Conservation (phyloP, 108 stramenopile species). For the Skeletonema potamos region DNA sequence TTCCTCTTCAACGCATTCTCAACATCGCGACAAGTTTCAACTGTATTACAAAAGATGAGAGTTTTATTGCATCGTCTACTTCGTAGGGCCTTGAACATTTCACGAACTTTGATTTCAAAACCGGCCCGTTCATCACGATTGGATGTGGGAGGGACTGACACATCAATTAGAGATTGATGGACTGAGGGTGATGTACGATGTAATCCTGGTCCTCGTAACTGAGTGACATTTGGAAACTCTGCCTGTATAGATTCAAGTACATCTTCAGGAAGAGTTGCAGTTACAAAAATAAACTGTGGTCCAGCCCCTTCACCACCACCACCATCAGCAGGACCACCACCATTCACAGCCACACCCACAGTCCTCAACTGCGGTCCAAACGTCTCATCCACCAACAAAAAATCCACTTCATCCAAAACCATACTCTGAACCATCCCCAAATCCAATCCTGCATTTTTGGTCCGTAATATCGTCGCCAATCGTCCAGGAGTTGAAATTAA, state of each 20-base stretch:
- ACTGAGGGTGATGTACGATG: conserved; percentile 81
- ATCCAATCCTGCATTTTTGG: conserved; percentile 71
- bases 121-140: conserved; percentile 69
- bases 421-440: conserved; percentile 59
- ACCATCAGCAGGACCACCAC: neutral
- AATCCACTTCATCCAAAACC: conserved; percentile 95
- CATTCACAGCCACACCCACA: conserved; percentile 69
- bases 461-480: conserved; percentile 82
- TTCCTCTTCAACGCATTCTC: conserved; percentile 88
- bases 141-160: conserved; percentile 68
- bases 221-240: conserved; percentile 76
- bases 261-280: conserved; percentile 88
- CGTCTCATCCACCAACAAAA: conserved; percentile 85
- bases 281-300: conserved; percentile 92
- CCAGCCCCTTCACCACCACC: neutral
- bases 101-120: conserved; percentile 83
- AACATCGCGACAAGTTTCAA: conserved; percentile 88
- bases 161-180: conserved; percentile 83
- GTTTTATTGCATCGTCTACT: conserved; percentile 76
- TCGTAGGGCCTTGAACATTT: conserved; percentile 77
- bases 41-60: conserved; percentile 96
- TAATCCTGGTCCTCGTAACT: conserved; percentile 87
- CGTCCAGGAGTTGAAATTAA: conserved; percentile 91
- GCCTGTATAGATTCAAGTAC: conserved; percentile 66
- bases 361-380: conserved; percentile 89